These are phyloP conservation scores for Naganishia vaughanmartiniae DNA, from an alignment of 768 basidiomycete genomes.

Conservation along the genomic window DNA sequence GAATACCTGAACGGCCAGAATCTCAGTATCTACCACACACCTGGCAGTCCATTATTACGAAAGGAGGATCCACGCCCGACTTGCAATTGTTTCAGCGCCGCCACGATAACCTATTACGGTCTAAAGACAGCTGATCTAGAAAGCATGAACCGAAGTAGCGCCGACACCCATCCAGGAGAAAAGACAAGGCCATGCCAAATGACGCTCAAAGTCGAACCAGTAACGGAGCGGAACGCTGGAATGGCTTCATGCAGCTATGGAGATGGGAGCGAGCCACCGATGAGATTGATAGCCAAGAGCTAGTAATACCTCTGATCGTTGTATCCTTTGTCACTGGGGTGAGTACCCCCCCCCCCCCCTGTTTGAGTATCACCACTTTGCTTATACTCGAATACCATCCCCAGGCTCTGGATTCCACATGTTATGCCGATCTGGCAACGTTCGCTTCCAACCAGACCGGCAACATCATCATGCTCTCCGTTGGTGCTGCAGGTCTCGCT, in stretches of 20 bases:
- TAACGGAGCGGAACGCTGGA: background rate
- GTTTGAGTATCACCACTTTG: no score
- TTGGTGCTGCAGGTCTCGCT: background rate
- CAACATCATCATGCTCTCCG: constrained; percentile 19
- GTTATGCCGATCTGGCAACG: constrained; percentile 6
- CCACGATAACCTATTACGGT: no score
- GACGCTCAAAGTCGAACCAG: background rate
- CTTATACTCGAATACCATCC: no score
- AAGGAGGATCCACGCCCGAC: no score
- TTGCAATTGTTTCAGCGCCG: no score
- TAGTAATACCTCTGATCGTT: background rate
- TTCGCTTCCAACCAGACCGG: constrained; percentile 16
- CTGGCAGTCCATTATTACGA: no score
- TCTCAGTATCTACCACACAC: no score
- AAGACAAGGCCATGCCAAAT: background rate
- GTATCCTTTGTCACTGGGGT: constrained; percentile 9
- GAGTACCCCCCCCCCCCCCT: background rate
- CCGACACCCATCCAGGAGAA: background rate
- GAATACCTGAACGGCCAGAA: no score
- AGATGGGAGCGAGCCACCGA: background rate
- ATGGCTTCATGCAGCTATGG: background rate
- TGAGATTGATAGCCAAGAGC: constrained; percentile 2
- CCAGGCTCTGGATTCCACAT: constrained; percentile 14
- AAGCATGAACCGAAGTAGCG: background rate
- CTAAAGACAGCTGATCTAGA: background rate